Evolutionary conservation across 345 rosid species (phyloP).

Genomic region (Syzygium jambos): DNA sequence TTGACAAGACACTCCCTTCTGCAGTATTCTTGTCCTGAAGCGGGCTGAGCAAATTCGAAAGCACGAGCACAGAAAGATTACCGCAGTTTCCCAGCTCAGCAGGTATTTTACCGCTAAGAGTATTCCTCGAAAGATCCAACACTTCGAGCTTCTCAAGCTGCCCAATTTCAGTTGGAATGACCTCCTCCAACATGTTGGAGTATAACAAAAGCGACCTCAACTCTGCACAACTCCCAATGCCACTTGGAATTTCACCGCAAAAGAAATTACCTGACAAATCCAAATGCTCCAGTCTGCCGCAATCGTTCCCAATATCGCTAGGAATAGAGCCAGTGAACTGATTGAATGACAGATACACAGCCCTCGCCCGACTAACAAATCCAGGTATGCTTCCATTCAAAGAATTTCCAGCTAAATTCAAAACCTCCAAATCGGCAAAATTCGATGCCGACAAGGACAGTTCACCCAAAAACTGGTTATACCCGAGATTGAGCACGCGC

Average conservation of each 20-base stretch:
- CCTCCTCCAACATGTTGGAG: slow-evolving; percentile 70
- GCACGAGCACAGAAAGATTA: slow-evolving; percentile 59
- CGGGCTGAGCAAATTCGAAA: slow-evolving; percentile 48
- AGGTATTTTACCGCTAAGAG: slow-evolving; percentile 70
- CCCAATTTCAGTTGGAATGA: slow-evolving; percentile 58
- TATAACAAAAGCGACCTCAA: slow-evolving; percentile 59
- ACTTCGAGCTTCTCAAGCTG: slow-evolving; percentile 68
- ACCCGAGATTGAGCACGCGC: slow-evolving; percentile 74
- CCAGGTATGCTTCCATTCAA: slow-evolving; percentile 67
- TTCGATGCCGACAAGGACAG: slow-evolving; percentile 38
- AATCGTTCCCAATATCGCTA: slow-evolving; percentile 46
- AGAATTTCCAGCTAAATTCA: slow-evolving; percentile 71
- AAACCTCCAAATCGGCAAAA: slow-evolving; percentile 34
- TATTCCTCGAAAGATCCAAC: slow-evolving; percentile 80
- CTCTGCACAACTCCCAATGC: slow-evolving; percentile 55
- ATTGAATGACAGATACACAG: slow-evolving; percentile 54
- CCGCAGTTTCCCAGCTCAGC: slow-evolving; percentile 68
- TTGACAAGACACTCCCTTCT: slow-evolving; percentile 27
- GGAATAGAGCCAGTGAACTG: slow-evolving; percentile 56
- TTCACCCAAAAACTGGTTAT: slow-evolving; percentile 53
- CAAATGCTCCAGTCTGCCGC: slow-evolving; percentile 73
- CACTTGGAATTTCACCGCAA: slow-evolving; percentile 51
- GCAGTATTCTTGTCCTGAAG: slow-evolving; percentile 24
- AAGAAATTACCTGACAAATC: slow-evolving; percentile 80
- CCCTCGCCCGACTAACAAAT: slow-evolving; percentile 53